phyloP scores from a whole-genome alignment of 2,329 filamentous ascomycete species.

The Pseudopithomyces chartarum region DNA sequence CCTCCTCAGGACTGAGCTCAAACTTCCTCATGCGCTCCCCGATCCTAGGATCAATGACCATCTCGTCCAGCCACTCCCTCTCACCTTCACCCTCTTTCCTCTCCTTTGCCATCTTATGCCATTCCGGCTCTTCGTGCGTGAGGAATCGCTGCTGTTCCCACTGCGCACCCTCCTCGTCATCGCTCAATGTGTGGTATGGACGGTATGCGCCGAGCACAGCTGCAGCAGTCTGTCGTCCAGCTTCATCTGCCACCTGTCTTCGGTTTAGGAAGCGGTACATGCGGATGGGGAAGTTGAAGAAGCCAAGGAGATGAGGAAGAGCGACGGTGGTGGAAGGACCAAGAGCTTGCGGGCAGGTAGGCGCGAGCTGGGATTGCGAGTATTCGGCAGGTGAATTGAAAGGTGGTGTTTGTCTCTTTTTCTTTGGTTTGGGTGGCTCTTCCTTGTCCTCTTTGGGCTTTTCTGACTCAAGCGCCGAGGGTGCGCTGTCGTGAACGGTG shows the following conservation, averaged over 20 bases:
- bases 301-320: slow-evolving; percentile 90
- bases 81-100: slow-evolving; percentile 56
- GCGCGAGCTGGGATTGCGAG: slow-evolving; percentile 65
- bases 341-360: slow-evolving; percentile 71
- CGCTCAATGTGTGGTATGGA: slow-evolving; percentile 47
- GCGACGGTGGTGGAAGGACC: slow-evolving; percentile 73
- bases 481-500: slow-evolving; percentile 21
- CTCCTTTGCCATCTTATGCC: slow-evolving; percentile 77
- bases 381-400: slow-evolving; percentile 79
- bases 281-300: slow-evolving; percentile 85
- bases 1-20: slow-evolving; percentile 70
- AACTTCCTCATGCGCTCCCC: slow-evolving; percentile 80
- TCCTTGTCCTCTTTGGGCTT: slow-evolving; percentile 26
- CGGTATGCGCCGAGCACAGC: slow-evolving; percentile 70
- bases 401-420: slow-evolving; percentile 67
- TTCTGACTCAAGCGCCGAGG: slow-evolving; percentile 23
- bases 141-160: slow-evolving; percentile 71
- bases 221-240: slow-evolving; percentile 86
- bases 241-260: slow-evolving; percentile 80
- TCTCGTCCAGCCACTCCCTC: slow-evolving; percentile 73
- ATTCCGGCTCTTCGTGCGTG: slow-evolving; percentile 74
- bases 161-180: slow-evolving; percentile 34
- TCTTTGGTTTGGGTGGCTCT: slow-evolving; percentile 51
- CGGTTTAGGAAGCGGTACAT: slow-evolving; percentile 87
- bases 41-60: slow-evolving; percentile 79